Evolutionary conservation across 139 green algal species (phyloP), one percentile per base, ranked within the genome.

Genomic region (Diplosphaera chodatii): DNA sequence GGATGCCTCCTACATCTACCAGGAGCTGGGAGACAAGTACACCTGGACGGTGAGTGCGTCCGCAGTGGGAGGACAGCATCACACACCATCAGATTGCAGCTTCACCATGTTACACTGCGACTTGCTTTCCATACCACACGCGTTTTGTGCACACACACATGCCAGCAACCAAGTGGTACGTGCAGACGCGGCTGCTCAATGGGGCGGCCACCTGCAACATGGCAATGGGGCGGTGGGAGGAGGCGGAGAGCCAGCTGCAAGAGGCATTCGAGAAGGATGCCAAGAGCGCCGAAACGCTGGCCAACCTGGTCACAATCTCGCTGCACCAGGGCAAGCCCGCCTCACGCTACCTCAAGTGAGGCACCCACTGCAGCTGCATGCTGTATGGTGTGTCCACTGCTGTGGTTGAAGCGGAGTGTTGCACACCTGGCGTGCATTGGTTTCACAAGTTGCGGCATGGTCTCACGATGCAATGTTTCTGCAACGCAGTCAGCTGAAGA

Each of bases 21-120:
- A 84, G 66, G 96, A 99, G 84, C 81, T 99, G 32, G 93, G 89
- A 0, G 95, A 99, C 69, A 97, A 96, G 87, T 97, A 91, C 85
- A 90, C 68, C 28, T 98, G 89, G 88, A 99, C 95, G 67, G 87
- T 94, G 55, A n/a, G 48, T 34, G n/a, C n/a, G n/a, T n/a, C n/a
- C n/a, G n/a, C n/a, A n/a, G n/a, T n/a, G n/a, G n/a, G n/a, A n/a
- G n/a, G n/a, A n/a, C n/a, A n/a, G n/a, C n/a, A n/a, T n/a, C n/a
- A n/a, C n/a, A n/a, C n/a, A n/a, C n/a, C n/a, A n/a, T n/a, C n/a
- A n/a, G n/a, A n/a, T n/a, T n/a, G n/a, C n/a, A n/a, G n/a, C n/a
- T n/a, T n/a, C n/a, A n/a, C n/a, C n/a, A n/a, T n/a, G n/a, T n/a
- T n/a, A n/a, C n/a, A n/a, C n/a, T n/a, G n/a, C n/a, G n/a, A n/a